Base-by-base conservation (phyloP, 495 filamentous ascomycete genomes). In the Aspergillus baeticus region DNA sequence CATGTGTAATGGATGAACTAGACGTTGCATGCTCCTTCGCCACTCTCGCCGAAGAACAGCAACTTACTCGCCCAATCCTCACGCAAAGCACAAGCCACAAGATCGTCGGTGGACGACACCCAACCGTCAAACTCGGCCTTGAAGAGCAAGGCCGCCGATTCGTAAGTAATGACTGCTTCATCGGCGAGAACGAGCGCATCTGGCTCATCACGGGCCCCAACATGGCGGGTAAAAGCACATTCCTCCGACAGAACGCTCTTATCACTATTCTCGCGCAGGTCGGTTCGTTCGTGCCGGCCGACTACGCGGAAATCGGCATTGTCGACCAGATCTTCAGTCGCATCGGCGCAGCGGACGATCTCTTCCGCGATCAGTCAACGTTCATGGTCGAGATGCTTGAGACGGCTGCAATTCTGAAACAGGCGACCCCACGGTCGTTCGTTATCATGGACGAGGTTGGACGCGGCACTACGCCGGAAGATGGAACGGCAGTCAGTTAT, bases 371-470 rank as follows among this genome's bases (percentile, higher is more conserved):
- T 69, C 94, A 96, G 69, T 95, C 90, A 36, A 98, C 94, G 1
- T 98, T 98, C 75, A 97, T 90, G 78, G 77, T 80, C 22, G 80
- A 84, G 56, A 84, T 82, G 74, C 69, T 82, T 6, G 80, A 82
- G 39, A 80, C 79, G 11, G 77, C 79, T 4, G 63, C 79, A 0
- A 81, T 82, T 15, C 66, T 83, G 38, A 77, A 76, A 29, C 75
- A 84, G 45, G 79, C 78, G 4, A 81, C 72, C 0, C 52, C 71
- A 13, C 74, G 76, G 8, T 83, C 85, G 0, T 92, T 98, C 60
- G 94, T 98, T n/a, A 91, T 98, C 65, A 98, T 98, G 93, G 94
- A 98, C 66, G 94, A 98, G 74, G 86, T 98, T 17, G 94, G 94
- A 0, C 82, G 94, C 18, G 94, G 94, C 2, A 98, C 95, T 8